These are phyloP conservation scores for Cynara cardunculus DNA, from an alignment of 129 eudicot species.

Conservation along the genomic window DNA sequence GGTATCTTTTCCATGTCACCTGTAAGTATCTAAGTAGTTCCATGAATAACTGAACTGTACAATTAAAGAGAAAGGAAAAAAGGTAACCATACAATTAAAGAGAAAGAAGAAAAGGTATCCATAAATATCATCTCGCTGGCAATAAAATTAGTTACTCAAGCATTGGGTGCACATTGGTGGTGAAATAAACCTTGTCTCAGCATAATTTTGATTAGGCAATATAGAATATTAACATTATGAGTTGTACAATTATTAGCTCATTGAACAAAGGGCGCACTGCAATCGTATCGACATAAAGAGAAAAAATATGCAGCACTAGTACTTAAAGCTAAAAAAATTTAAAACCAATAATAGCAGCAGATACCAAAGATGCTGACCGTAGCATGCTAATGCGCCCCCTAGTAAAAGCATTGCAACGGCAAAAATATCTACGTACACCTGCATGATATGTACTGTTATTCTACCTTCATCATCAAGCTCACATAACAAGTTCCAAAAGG, in stretches of 20 bases:
- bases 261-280: neutral
- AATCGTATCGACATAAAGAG: neutral
- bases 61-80: too few species aligned
- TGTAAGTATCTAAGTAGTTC: too few species aligned
- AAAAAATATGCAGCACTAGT: conserved; percentile 1
- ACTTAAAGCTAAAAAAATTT: neutral
- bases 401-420: conserved; percentile 58
- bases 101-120: too few species aligned
- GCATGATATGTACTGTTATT: conserved; percentile 36
- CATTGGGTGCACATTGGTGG: neutral
- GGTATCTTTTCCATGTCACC: too few species aligned
- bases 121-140: neutral
- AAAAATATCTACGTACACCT: conserved; percentile 83
- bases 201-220: neutral
- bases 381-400: conserved; percentile 84
- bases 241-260: neutral
- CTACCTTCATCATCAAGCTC: neutral
- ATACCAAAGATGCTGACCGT: conserved; percentile 58
- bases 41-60: too few species aligned
- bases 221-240: neutral
- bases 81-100: too few species aligned
- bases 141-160: neutral
- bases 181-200: neutral
- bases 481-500: neutral
- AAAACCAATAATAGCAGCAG: conserved; percentile 16